Evolutionary conservation across 345 rosid genomes (phyloP).

Genomic region (Pistacia vera): DNA sequence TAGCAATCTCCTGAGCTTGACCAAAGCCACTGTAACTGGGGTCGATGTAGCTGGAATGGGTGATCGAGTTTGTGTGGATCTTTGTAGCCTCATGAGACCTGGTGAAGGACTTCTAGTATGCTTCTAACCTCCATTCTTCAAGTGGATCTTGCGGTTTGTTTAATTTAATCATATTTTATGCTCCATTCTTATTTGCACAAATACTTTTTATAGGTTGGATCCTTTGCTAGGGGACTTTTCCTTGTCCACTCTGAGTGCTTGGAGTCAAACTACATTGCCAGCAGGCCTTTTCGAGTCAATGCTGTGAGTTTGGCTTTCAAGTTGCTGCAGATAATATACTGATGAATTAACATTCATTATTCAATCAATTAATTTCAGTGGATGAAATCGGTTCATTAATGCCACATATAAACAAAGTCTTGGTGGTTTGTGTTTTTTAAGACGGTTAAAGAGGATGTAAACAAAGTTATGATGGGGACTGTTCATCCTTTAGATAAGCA

Average conservation of each 20-base stretch:
- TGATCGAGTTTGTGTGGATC: slow-evolving; percentile 92
- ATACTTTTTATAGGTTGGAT: slow-evolving; percentile 61
- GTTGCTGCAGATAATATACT: not conserved
- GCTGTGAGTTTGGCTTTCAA: slow-evolving; percentile 54
- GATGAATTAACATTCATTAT: not conserved
- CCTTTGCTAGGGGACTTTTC: slow-evolving; percentile 90
- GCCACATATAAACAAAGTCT: not conserved
- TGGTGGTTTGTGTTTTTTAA: not conserved
- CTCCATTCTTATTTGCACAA: not conserved
- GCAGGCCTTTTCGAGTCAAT: slow-evolving; percentile 93
- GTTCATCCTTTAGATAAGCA: too few species aligned
- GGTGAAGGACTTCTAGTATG: slow-evolving; percentile 93
- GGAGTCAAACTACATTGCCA: slow-evolving; percentile 80
- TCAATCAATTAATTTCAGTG: not conserved
- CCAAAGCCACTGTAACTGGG: slow-evolving; percentile 58
- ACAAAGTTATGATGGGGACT: not conserved
- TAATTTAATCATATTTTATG: not conserved
- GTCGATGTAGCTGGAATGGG: slow-evolving; percentile 80
- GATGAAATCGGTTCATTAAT: not conserved
- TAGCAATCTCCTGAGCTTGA: slow-evolving; percentile 54
- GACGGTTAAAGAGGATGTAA: slow-evolving; percentile 1
- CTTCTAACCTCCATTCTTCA: slow-evolving; percentile 6
- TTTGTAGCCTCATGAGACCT: slow-evolving; percentile 88
- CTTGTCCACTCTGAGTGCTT: slow-evolving; percentile 91
- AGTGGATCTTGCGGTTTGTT: not conserved